Evolutionary conservation across 345 rosid species (phyloP).

Genomic region (Linum usitatissimum): DNA sequence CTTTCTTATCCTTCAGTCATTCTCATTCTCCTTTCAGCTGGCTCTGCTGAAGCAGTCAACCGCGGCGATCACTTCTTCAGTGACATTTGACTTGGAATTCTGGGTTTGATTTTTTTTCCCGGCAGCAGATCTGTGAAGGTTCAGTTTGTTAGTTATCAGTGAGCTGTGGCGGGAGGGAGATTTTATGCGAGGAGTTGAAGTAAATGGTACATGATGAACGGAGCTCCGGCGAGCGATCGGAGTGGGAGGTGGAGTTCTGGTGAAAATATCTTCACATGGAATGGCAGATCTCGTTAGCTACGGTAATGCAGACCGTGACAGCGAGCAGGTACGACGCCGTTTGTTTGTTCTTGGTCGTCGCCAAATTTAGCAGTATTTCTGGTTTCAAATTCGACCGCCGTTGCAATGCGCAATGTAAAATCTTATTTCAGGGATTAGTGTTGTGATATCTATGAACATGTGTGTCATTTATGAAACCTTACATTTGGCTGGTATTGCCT

Average conservation of each 20-base stretch:
- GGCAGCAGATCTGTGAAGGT: constrained; percentile 9
- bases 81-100: neutral
- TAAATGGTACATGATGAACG: constrained; percentile 63
- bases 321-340: constrained; percentile 46
- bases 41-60: neutral
- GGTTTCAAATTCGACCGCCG: no score
- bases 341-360: constrained; percentile 9
- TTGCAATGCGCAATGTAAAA: no score
- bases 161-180: neutral
- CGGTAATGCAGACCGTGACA: constrained; percentile 76
- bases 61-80: neutral
- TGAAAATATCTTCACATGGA: constrained; percentile 70
- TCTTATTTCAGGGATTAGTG: no score
- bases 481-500: neutral
- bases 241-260: constrained; percentile 59
- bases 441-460: no score
- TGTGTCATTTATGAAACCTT: no score
- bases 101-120: neutral
- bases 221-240: constrained; percentile 67
- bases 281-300: constrained; percentile 97
- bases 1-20: neutral
- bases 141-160: neutral
- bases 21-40: neutral
- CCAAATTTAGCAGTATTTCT: neutral
- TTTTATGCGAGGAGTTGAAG: constrained; percentile 15